Conservation (phyloP, 768 basidiomycete species). For the Panus rudis region DNA sequence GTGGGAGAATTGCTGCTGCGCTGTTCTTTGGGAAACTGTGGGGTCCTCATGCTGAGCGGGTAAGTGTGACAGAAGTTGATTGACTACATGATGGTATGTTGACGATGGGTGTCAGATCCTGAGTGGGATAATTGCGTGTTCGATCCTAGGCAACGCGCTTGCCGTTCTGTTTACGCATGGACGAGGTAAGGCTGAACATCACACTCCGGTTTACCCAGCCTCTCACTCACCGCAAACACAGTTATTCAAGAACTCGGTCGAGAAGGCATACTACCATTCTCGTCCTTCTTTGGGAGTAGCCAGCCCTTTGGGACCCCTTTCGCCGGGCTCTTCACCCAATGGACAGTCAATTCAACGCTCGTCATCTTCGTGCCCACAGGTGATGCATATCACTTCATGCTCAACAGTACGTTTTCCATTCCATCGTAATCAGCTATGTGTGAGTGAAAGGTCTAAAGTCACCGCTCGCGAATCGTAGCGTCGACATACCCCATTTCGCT, state of each 20-base stretch:
- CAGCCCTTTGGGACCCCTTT: conserved; percentile 65
- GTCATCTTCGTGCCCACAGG: conserved; percentile 57
- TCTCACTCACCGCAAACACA: conserved; percentile 16
- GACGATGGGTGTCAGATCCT: conserved; percentile 34
- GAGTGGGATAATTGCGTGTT: conserved; percentile 56
- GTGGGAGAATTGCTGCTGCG: conserved; percentile 62
- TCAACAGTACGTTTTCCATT: conserved; percentile 42
- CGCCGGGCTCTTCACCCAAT: conserved; percentile 57
- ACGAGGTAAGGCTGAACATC: conserved; percentile 39
- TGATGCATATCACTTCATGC: conserved; percentile 67
- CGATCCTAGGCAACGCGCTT: conserved; percentile 57
- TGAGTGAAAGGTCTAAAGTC: too few species aligned
- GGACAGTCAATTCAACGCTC: conserved; percentile 47
- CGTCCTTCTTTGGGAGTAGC: conserved; percentile 63
- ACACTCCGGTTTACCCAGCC: not conserved
- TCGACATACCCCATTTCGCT: conserved; percentile 51
- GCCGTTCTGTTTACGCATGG: conserved; percentile 61
- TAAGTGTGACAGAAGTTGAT: conserved; percentile 22
- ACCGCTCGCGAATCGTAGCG: too few species aligned
- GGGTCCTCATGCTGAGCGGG: conserved; percentile 53
- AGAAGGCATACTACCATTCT: conserved; percentile 61
- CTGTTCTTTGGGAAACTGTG: conserved; percentile 72
- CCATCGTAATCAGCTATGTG: not conserved
- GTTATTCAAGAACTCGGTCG: conserved; percentile 71
- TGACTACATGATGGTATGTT: not conserved